A percentile compares a stretch with the other conserved stretches of the same genome.
Conservation (phyloP, 1,139 yeast genomes). For the Hansenula lynferdii region DNA sequence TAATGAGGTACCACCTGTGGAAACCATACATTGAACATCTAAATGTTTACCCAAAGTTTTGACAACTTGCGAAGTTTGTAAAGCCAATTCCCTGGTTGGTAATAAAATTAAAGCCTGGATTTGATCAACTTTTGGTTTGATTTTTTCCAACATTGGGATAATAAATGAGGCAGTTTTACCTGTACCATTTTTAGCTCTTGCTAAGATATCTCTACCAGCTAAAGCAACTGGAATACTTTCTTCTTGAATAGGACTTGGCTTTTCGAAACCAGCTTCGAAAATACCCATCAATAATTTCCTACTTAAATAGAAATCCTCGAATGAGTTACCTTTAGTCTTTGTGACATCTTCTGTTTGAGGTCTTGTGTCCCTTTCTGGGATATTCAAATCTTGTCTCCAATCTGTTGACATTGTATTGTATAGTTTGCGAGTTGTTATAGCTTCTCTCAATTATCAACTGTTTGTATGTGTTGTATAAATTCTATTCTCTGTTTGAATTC, state of each 20-base stretch:
- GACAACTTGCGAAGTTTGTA: slow-evolving; percentile 95
- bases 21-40: slow-evolving; percentile 92
- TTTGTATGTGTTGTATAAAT: slow-evolving; percentile 3
- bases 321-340: slow-evolving; percentile 83
- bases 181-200: slow-evolving; percentile 98
- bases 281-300: slow-evolving; percentile 97
- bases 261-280: slow-evolving; percentile 97
- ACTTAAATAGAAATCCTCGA: slow-evolving; percentile 88
- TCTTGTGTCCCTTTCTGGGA: slow-evolving; percentile 82
- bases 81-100: slow-evolving; percentile 94
- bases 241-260: slow-evolving; percentile 98
- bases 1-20: slow-evolving; percentile 96
- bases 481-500: no score
- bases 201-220: slow-evolving; percentile 93
- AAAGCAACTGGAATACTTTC: slow-evolving; percentile 95
- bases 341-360: slow-evolving; percentile 97
- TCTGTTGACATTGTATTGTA: slow-evolving; percentile 25
- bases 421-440: no score
- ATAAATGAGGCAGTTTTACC: slow-evolving; percentile 98
- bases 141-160: slow-evolving; percentile 79
- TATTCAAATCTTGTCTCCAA: slow-evolving; percentile 73
- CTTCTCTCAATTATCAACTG: no score
- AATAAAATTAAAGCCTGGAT: slow-evolving; percentile 88
- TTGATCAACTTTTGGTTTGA: slow-evolving; percentile 78
- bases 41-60: slow-evolving; percentile 95